phyloP scores from a whole-genome alignment of 768 basidiomycete species.

The Phylloporus sp. region DNA sequence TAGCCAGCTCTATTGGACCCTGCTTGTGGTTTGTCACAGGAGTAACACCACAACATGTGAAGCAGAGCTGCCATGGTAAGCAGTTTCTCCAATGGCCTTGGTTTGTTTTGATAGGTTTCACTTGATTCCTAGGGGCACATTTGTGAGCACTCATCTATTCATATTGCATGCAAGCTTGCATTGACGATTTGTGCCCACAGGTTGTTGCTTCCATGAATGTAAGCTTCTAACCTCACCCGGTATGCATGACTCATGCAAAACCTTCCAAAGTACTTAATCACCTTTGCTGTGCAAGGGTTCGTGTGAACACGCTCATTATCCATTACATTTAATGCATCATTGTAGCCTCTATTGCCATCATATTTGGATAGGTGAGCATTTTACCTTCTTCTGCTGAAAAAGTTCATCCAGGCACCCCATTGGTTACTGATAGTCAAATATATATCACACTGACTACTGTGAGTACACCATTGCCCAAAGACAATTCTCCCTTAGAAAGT shows the following conservation, averaged over 20 bases:
- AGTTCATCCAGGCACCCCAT: neutral
- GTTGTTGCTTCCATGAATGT: slow-evolving; percentile 5
- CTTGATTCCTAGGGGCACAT: slow-evolving; percentile 2
- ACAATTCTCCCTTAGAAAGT: neutral
- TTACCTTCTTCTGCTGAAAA: neutral
- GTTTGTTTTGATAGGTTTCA: neutral
- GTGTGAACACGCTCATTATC: neutral
- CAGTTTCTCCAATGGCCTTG: neutral
- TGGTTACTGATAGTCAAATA: slow-evolving; percentile 1
- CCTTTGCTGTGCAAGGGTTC: slow-evolving; percentile 12
- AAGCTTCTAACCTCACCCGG: neutral
- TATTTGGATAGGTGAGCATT: slow-evolving; percentile 15
- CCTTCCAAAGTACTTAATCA: slow-evolving; percentile 5
- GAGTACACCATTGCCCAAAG: neutral
- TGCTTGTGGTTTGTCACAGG: slow-evolving; percentile 7
- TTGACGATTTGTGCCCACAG: neutral
- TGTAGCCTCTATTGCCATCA: slow-evolving; percentile 15
- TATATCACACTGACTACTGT: neutral
- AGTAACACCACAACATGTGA: neutral
- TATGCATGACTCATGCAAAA: neutral
- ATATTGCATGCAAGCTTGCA: neutral
- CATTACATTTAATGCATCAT: neutral
- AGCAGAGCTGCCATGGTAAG: slow-evolving; percentile 9
- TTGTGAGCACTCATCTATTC: neutral
- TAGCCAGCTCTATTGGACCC: slow-evolving; percentile 1